Conservation (phyloP, 768 basidiomycete genomes). For the Russula virescens region DNA sequence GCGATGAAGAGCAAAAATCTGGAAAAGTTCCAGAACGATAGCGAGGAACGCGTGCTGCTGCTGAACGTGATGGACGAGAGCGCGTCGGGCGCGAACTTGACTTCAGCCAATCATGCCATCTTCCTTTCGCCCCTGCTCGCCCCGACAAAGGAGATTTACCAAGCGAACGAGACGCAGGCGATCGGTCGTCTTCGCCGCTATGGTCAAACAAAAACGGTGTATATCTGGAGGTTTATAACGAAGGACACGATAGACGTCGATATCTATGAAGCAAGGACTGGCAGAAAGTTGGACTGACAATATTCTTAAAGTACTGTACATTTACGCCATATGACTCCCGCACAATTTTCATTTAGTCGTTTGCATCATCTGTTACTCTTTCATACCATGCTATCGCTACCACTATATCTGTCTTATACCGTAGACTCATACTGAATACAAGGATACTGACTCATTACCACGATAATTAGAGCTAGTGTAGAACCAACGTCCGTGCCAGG, state of each 20-base stretch:
- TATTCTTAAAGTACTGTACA: not conserved
- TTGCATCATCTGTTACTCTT: not conserved
- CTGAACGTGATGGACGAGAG: constrained; percentile 94
- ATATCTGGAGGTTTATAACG: constrained; percentile 81
- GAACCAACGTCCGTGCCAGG: not conserved
- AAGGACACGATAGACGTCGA: constrained; percentile 83
- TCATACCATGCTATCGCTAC: not conserved
- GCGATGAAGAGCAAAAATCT: constrained; percentile 74
- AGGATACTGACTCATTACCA: not conserved
- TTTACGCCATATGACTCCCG: not conserved
- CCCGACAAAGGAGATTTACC: constrained; percentile 75
- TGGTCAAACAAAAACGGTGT: constrained; percentile 75
- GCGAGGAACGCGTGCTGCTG: constrained; percentile 73
- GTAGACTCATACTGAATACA: constrained; percentile 5
- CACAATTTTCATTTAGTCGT: not conserved
- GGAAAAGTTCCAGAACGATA: constrained; percentile 78
- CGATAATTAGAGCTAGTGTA: not conserved
- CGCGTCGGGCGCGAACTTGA: constrained; percentile 90
- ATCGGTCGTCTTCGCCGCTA: constrained; percentile 79
- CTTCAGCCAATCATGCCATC: constrained; percentile 89
- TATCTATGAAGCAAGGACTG: constrained; percentile 55
- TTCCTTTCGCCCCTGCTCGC: constrained; percentile 91
- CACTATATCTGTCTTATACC: not conserved
- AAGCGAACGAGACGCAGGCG: constrained; percentile 77
- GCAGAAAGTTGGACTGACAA: constrained; percentile 23